Evolutionary conservation across 1,139 yeast species (phyloP).

Genomic region (Saccharomyces hybrid): DNA sequence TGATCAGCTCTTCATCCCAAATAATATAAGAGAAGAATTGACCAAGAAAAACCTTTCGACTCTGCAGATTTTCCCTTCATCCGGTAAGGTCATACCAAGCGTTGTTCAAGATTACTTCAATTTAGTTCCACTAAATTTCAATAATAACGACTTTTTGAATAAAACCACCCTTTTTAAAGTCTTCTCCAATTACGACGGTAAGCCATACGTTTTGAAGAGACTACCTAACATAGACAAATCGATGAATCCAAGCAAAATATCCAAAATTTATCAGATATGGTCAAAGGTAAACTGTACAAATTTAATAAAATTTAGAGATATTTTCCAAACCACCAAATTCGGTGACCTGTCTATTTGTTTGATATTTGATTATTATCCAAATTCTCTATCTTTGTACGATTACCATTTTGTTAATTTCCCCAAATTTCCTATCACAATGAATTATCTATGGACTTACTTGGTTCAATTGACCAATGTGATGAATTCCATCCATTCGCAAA

Average conservation of each 20-base stretch:
- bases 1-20: conserved; percentile 63
- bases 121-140: conserved; percentile 69
- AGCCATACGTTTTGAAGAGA: conserved; percentile 66
- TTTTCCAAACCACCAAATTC: conserved; percentile 82
- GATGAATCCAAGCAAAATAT: conserved; percentile 49
- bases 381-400: conserved; percentile 51
- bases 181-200: conserved; percentile 71
- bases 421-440: conserved; percentile 49
- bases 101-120: conserved; percentile 80
- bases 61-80: conserved; percentile 44
- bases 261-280: conserved; percentile 46
- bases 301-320: conserved; percentile 63
- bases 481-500: conserved; percentile 51
- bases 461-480: conserved; percentile 69
- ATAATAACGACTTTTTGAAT: conserved; percentile 34
- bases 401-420: conserved; percentile 40
- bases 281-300: conserved; percentile 45
- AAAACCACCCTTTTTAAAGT: conserved; percentile 59
- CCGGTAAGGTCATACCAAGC: conserved; percentile 29
- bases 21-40: conserved; percentile 61
- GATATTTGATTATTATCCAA: conserved; percentile 64
- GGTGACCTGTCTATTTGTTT: conserved; percentile 62
- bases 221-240: conserved; percentile 49
- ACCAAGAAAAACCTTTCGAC: conserved; percentile 76
- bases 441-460: conserved; percentile 64